A percentile compares a stretch with the other conserved stretches of the same genome.
Evolutionary conservation across 2,329 filamentous ascomycete species (phyloP).

Genomic region (Fusarium nematophilum): DNA sequence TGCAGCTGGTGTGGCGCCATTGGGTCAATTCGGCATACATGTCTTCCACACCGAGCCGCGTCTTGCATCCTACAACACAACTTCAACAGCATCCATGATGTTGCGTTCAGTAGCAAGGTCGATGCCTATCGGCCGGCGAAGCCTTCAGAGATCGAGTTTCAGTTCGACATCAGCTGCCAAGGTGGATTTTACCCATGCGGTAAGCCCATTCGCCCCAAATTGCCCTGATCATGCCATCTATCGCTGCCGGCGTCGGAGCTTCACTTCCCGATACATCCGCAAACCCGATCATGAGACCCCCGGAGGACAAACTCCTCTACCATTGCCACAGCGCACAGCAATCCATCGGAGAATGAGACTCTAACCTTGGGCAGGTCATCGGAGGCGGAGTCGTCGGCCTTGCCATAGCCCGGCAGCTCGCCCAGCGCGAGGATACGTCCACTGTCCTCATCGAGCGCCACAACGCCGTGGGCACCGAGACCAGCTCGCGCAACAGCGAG

Average conservation of each 20-base stretch:
- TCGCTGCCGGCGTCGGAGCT: slow-evolving; percentile 15
- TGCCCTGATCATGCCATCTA: slow-evolving; percentile 14
- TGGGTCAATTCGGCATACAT: slow-evolving; percentile 6
- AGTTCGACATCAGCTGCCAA: slow-evolving; percentile 47
- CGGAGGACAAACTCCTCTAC: background rate
- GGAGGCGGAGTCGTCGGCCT: slow-evolving; percentile 79
- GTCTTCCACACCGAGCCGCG: slow-evolving; percentile 4
- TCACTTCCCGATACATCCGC: slow-evolving; percentile 10
- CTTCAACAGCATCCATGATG: slow-evolving; percentile 25
- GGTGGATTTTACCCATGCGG: slow-evolving; percentile 61
- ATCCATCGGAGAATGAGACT: background rate
- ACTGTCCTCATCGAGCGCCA: slow-evolving; percentile 88
- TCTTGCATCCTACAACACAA: slow-evolving; percentile 7
- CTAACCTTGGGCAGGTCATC: slow-evolving; percentile 57
- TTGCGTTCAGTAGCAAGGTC: slow-evolving; percentile 17
- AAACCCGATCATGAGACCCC: slow-evolving; percentile 11
- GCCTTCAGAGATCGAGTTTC: slow-evolving; percentile 45
- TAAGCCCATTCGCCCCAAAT: slow-evolving; percentile 43
- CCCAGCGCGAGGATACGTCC: slow-evolving; percentile 68
- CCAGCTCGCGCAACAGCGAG: slow-evolving; percentile 90
- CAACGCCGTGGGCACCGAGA: slow-evolving; percentile 81
- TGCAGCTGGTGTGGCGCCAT: slow-evolving; percentile 10
- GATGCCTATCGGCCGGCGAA: background rate
- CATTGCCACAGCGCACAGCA: background rate
- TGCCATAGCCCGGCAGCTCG: slow-evolving; percentile 79